Evolutionary conservation across 1,284 basidiomycete species (phyloP).

Genomic region (Porodaedalea pini): DNA sequence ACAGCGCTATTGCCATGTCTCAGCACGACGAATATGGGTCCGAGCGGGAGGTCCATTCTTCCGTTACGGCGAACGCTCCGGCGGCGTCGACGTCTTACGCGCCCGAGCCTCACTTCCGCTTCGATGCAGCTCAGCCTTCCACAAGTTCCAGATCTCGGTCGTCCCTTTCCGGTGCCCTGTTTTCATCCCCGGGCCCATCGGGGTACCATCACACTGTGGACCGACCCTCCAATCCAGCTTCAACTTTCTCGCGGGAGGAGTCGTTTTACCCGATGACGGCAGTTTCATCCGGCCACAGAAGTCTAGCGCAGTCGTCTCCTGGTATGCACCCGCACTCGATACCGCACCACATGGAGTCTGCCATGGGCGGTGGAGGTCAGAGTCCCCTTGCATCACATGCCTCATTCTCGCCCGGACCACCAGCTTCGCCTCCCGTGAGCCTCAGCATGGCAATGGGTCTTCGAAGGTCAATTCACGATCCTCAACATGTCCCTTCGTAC

Average conservation of each 20-base stretch:
- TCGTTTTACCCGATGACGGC: slow-evolving; percentile 7
- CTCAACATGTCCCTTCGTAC: slow-evolving; percentile 17
- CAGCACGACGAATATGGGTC: slow-evolving; percentile 13
- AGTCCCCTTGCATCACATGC: slow-evolving; percentile 8
- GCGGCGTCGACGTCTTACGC: slow-evolving; percentile 8
- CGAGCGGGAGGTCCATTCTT: slow-evolving; percentile 7
- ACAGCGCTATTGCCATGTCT: slow-evolving; percentile 7
- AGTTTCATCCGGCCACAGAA: not conserved
- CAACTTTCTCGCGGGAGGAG: slow-evolving; percentile 11
- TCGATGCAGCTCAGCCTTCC: slow-evolving; percentile 6
- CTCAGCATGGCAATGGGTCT: slow-evolving; percentile 11
- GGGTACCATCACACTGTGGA: slow-evolving; percentile 9
- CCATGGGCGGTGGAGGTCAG: slow-evolving; percentile 8
- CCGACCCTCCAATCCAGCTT: slow-evolving; percentile 10
- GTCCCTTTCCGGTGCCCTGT: slow-evolving; percentile 5
- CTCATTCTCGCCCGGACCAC: not conserved
- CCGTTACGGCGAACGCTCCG: slow-evolving; percentile 1
- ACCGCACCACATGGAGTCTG: slow-evolving; percentile 6
- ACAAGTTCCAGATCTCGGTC: slow-evolving; percentile 3
- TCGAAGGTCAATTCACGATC: slow-evolving; percentile 18
- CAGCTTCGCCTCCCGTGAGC: not conserved
- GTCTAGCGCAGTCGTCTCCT: slow-evolving; percentile 9
- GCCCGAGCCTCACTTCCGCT: slow-evolving; percentile 14
- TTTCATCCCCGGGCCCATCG: slow-evolving; percentile 2
- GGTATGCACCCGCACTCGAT: slow-evolving; percentile 3